Conservation (phyloP, 2,329 filamentous ascomycete genomes). For the Balansia obtecta region DNA sequence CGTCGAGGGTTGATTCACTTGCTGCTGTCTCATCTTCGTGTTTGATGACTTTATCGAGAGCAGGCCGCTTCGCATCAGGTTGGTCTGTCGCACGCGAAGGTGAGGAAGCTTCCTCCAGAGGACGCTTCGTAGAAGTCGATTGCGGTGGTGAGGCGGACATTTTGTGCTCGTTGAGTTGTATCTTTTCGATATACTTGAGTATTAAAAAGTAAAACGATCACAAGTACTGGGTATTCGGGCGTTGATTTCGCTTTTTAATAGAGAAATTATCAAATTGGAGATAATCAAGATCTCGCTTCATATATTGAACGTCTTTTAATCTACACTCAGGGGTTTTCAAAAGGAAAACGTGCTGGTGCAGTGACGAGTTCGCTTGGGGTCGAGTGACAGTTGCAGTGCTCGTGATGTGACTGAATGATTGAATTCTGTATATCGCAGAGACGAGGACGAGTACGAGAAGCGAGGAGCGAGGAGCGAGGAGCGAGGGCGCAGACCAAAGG, state of each 20-base stretch:
- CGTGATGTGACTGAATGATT: constrained; percentile 24
- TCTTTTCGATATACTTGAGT: constrained; percentile 16
- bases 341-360: constrained; percentile 88
- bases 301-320: constrained; percentile 19
- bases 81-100: constrained; percentile 85
- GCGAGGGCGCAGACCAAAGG: constrained; percentile 19
- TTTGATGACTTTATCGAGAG: constrained; percentile 82
- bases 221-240: constrained; percentile 4
- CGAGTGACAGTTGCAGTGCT: constrained; percentile 29
- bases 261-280: constrained; percentile 5
- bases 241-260: constrained; percentile 4
- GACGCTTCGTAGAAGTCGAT: constrained; percentile 70
- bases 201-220: constrained; percentile 7
- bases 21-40: constrained; percentile 44
- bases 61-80: constrained; percentile 92
- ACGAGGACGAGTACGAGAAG: constrained; percentile 12
- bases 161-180: constrained; percentile 18
- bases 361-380: constrained; percentile 32
- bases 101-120: constrained; percentile 92
- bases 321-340: constrained; percentile 76
- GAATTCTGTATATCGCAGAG: constrained; percentile 17
- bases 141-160: constrained; percentile 64
- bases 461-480: constrained; percentile 11
- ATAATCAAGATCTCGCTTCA: constrained; percentile 18
- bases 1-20: constrained; percentile 22